phyloP scores from a whole-genome alignment of 495 filamentous ascomycete species.

The Baudoinia panamericana region DNA sequence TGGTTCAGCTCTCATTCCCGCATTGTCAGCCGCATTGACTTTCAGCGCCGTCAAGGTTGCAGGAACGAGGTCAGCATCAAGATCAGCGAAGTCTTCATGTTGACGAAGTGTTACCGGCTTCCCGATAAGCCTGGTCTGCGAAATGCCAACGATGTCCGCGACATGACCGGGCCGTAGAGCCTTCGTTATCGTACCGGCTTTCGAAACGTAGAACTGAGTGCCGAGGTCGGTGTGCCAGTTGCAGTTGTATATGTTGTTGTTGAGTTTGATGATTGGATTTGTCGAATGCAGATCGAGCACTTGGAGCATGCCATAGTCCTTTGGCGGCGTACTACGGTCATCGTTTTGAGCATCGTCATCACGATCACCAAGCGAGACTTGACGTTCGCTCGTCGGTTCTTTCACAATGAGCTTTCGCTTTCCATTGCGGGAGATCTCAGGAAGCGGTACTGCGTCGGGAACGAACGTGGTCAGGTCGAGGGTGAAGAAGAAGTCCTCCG shows the following conservation, averaged over 20 bases:
- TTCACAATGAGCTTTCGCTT: not conserved
- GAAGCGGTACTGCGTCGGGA: constrained; percentile 8
- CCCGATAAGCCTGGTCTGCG: constrained; percentile 11
- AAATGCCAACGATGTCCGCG: constrained; percentile 12
- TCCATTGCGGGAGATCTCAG: constrained; percentile 1
- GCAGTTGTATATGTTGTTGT: constrained; percentile 60
- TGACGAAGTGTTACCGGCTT: constrained; percentile 10
- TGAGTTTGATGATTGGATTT: constrained; percentile 61
- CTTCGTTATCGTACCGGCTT: constrained; percentile 2
- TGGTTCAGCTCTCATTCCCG: no score
- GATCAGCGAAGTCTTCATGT: not conserved
- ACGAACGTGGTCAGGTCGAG: constrained; percentile 24
- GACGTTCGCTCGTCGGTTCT: not conserved
- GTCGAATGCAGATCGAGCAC: constrained; percentile 62
- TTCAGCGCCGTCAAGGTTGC: no score
- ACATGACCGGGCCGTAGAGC: constrained; percentile 10
- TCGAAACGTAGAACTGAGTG: constrained; percentile 57
- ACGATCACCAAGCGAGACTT: not conserved
- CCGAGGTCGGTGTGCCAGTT: constrained; percentile 66
- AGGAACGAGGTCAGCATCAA: no score
- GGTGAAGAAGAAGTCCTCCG: constrained; percentile 36
- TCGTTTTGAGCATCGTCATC: not conserved
- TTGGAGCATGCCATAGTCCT: constrained; percentile 41
- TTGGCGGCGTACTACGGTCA: not conserved
- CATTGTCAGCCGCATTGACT: not conserved